These are phyloP conservation scores for Blastomyces percursus DNA, from an alignment of 2,329 filamentous ascomycete genomes.

Conservation along the genomic window DNA sequence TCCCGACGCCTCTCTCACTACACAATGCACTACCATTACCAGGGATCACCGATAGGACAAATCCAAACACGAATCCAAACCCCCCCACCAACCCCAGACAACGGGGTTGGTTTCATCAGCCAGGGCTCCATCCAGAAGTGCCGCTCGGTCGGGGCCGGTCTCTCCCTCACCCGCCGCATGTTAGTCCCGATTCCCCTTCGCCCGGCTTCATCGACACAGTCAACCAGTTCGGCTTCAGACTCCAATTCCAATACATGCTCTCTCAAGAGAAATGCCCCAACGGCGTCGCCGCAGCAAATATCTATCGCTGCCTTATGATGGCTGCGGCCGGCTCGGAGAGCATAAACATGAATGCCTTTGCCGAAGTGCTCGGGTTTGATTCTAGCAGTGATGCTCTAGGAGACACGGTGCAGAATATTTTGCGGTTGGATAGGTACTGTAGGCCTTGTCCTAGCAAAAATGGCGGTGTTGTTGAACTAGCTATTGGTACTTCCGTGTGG, in stretches of 20 bases:
- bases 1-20: not conserved
- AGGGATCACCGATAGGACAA: not conserved
- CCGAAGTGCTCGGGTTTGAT: not conserved
- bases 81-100: not conserved
- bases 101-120: not conserved
- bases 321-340: constrained; percentile 5
- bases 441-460: not conserved
- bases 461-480: not conserved
- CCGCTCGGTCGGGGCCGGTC: not conserved
- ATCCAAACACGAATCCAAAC: not conserved
- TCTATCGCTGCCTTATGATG: constrained; percentile 9
- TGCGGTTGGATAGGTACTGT: constrained; percentile 6
- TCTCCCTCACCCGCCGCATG: not conserved
- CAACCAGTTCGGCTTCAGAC: constrained; percentile 8
- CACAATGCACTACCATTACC: not conserved
- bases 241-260: not conserved
- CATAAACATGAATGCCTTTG: not conserved
- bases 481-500: constrained; percentile 5
- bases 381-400: not conserved
- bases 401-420: not conserved
- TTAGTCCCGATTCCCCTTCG: not conserved
- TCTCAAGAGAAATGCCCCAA: not conserved
- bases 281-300: constrained; percentile 6
- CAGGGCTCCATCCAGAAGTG: not conserved
- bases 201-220: constrained; percentile 4